phyloP scores from a whole-genome alignment of 139 green algal species.

The Coelastrella sp. region DNA sequence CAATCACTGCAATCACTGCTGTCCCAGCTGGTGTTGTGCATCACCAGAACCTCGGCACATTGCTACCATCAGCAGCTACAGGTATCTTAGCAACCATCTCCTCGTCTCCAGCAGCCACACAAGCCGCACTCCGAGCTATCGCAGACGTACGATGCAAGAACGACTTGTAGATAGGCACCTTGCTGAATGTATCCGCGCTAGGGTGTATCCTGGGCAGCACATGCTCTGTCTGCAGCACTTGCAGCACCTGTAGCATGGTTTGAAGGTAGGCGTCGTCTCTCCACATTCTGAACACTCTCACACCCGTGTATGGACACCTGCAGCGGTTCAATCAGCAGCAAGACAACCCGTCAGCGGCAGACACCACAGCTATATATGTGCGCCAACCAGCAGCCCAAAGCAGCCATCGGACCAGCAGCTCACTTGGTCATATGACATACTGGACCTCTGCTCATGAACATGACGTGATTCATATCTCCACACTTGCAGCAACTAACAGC shows the following conservation, averaged over 20 bases:
- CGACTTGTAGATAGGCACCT: neutral
- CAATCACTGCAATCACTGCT: neutral
- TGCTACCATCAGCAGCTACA: neutral
- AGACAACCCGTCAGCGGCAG: neutral
- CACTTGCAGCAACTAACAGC: too few species aligned
- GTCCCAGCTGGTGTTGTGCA: too few species aligned
- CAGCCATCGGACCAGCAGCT: too few species aligned
- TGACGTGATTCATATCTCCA: too few species aligned
- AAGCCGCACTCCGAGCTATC: neutral
- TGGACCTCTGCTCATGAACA: too few species aligned
- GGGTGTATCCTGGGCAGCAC: neutral
- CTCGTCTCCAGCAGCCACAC: conserved; percentile 6
- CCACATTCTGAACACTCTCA: conserved; percentile 38
- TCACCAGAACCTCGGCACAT: conserved; percentile 16
- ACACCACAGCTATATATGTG: too few species aligned
- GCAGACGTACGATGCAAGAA: conserved; percentile 15
- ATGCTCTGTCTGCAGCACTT: conserved; percentile 25
- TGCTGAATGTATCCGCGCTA: neutral
- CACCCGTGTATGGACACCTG: conserved; percentile 16
- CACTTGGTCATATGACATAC: too few species aligned
- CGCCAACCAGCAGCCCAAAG: too few species aligned
- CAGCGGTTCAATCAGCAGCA: neutral
- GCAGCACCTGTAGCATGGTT: conserved; percentile 29
- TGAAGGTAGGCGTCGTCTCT: conserved; percentile 35
- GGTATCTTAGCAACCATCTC: neutral